Evolutionary conservation across 305 asterid genomes (phyloP).

Genomic region (Petunia hybrid): DNA sequence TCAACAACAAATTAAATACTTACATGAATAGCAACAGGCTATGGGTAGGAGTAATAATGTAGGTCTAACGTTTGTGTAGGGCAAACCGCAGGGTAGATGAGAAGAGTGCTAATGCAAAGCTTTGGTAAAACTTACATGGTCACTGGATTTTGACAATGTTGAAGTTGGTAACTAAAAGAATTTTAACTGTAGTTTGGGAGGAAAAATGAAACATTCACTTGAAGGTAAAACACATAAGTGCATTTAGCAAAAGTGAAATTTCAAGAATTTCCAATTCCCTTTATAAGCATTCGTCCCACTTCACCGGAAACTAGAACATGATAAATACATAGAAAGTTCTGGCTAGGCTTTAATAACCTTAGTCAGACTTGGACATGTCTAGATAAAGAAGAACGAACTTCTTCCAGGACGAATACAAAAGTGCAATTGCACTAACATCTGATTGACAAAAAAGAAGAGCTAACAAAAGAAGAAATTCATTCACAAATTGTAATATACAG

Average conservation of each 20-base stretch:
- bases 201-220: not conserved
- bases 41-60: no score
- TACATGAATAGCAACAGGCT: no score
- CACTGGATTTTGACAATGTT: no score
- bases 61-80: no score
- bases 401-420: not conserved
- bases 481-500: slow-evolving; percentile 21
- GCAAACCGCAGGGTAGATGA: no score
- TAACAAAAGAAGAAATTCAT: not conserved
- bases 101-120: no score
- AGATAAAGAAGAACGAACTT: not conserved
- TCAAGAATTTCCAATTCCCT: not conserved
- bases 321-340: not conserved
- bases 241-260: not conserved
- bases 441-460: not conserved
- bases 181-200: not conserved
- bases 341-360: not conserved
- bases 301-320: not conserved
- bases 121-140: no score
- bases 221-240: not conserved
- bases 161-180: no score
- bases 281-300: not conserved
- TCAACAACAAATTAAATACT: no score
- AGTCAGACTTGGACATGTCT: not conserved
- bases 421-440: slow-evolving; percentile 18